Evolutionary conservation across 257 asterid species (phyloP), one percentile per base, ranked within the genome.

Genomic region (Cynanchum wilfordii): DNA sequence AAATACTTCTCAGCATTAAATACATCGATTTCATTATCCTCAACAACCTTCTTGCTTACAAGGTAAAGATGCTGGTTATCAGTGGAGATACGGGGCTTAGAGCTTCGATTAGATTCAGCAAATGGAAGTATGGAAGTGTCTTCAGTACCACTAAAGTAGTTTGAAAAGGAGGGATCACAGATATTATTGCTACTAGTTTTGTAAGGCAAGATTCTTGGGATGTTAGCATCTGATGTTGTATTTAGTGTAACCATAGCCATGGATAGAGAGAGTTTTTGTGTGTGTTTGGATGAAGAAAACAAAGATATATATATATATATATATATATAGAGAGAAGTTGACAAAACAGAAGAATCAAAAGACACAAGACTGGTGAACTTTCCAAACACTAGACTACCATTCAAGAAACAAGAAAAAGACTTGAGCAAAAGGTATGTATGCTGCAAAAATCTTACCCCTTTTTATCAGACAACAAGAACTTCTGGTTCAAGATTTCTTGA

Each of bases 1-100:
- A 93, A 93, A 30, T 93, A 93, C 72, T 86, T 93, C 69, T 86
- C 87, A 3, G 98, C 98, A 65, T 81, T 78, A 45, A 93, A 93
- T 33, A 93, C 88, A 29, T 85, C 97, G 45, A 93, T 88, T 74
- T 93, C 98, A 36, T 63, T 77, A 72, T 93, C 90, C 38, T 78
- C 89, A 22, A 78, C 36, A 22, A 78, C 36, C 50, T 70, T 69
- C 71, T 73, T 83, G 79, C 79, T 82, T 12, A 52, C 78, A 5
- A 76, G 69, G 71, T 56, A 78, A 65, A 76, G 36, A 51, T 73
- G 83, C 20, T 84, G 81, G 1, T 75, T 73, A 22, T 81, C 44
- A 64, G 72, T 29, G 82, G 84, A 60, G 55, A 75, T 29, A 72
- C 68, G 76, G 74, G 77, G 56, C 19, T 68, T 60, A 71, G 63